A percentile compares a stretch with the other conserved stretches of the same genome.
Conservation (phyloP, 225 moss, liverwort and hornwort genomes). For the Marchantia polymorpha region DNA sequence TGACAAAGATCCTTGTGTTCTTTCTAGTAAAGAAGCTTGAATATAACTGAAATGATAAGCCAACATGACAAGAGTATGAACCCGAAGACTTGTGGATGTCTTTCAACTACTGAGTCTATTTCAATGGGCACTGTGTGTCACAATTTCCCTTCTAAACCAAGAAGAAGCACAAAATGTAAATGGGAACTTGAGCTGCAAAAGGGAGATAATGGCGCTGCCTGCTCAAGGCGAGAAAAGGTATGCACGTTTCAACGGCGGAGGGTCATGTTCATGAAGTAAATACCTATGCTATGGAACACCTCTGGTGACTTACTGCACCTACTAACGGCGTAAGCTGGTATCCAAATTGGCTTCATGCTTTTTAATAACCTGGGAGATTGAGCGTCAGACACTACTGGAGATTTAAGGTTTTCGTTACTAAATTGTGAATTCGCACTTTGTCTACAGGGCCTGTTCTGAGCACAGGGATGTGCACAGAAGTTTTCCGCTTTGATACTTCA, state of each 20-base stretch:
- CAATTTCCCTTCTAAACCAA: slow-evolving; percentile 13
- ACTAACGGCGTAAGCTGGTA: too few species aligned
- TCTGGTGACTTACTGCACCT: too few species aligned
- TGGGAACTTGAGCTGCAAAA: slow-evolving; percentile 39
- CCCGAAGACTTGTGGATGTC: background rate
- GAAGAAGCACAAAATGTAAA: slow-evolving; percentile 41
- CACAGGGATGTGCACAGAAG: slow-evolving; percentile 55
- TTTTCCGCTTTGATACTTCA: slow-evolving; percentile 59
- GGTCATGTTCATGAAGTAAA: background rate
- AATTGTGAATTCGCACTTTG: background rate
- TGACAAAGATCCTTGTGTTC: background rate
- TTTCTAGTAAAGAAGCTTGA: too few species aligned
- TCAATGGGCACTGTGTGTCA: slow-evolving; percentile 9
- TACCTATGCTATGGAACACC: too few species aligned
- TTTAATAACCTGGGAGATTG: background rate
- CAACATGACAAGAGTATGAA: background rate
- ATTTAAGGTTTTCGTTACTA: background rate
- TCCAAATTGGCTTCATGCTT: background rate
- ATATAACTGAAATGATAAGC: too few species aligned
- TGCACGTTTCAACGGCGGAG: background rate
- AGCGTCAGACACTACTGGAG: background rate
- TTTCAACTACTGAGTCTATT: slow-evolving; percentile 9
- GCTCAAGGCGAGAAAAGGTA: slow-evolving; percentile 34
- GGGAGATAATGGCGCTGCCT: slow-evolving; percentile 30
- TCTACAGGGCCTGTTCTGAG: slow-evolving; percentile 33